These are phyloP conservation scores for Aspergillus hancockii DNA, from an alignment of 495 filamentous ascomycete species.

Conservation along the genomic window DNA sequence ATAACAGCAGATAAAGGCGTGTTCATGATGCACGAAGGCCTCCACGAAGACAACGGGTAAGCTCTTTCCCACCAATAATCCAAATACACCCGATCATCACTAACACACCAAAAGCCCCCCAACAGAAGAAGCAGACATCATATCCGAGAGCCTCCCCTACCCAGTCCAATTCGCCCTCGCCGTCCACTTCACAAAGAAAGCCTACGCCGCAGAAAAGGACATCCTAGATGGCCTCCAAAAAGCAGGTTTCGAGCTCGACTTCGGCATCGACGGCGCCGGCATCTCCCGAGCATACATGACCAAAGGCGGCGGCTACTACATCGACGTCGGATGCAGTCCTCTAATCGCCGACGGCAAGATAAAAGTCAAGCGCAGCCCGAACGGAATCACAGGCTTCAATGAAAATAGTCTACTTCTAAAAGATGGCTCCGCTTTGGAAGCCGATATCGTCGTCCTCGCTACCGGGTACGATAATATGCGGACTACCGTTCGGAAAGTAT, in stretches of 20 bases:
- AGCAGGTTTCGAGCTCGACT: constrained; percentile 70
- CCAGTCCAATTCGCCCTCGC: constrained; percentile 60
- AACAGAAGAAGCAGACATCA: constrained; percentile 65
- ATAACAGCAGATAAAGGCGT: constrained; percentile 62
- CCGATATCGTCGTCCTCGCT: constrained; percentile 78
- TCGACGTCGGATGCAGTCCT: constrained; percentile 71
- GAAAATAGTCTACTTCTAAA: constrained; percentile 56
- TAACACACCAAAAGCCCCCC: constrained; percentile 29
- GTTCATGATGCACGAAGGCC: constrained; percentile 53
- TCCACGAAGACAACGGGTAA: constrained; percentile 63
- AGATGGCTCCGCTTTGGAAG: constrained; percentile 65
- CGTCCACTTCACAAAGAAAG: constrained; percentile 48
- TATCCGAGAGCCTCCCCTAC: constrained; percentile 54
- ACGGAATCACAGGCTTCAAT: constrained; percentile 58
- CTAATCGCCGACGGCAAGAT: constrained; percentile 77
- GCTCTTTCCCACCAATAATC: constrained; percentile 3
- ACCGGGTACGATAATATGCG: constrained; percentile 85
- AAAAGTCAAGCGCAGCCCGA: constrained; percentile 66
- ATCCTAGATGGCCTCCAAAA: constrained; percentile 59
- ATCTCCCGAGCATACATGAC: constrained; percentile 71
- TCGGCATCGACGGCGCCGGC: constrained; percentile 63
- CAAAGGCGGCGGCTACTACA: constrained; percentile 75
- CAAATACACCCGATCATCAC: background rate
- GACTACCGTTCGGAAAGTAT: constrained; percentile 57
- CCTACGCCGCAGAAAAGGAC: constrained; percentile 51